phyloP scores from a whole-genome alignment of 2,329 filamentous ascomycete species.

The Colletotrichum filicis region DNA sequence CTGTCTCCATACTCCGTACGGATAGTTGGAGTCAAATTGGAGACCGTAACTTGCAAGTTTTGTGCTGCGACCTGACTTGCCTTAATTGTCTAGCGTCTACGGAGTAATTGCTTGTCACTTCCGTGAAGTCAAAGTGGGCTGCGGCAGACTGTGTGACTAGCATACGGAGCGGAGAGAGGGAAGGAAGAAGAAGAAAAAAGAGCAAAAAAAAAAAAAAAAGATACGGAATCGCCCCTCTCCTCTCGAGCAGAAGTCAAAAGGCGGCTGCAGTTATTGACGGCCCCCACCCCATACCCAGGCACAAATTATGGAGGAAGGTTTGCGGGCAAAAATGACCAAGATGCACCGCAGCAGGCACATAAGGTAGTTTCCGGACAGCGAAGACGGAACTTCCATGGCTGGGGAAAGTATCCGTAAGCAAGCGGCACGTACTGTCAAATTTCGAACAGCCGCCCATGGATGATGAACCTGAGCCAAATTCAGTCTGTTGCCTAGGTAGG shows the following conservation, averaged over 20 bases:
- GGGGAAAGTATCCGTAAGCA: not conserved
- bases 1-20: not conserved
- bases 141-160: not conserved
- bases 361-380: not conserved
- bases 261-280: not conserved
- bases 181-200: not conserved
- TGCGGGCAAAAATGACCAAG: not conserved
- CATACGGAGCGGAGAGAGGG: not conserved
- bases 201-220: not conserved
- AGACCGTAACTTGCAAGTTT: not conserved
- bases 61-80: slow-evolving; percentile 10
- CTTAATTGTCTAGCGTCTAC: slow-evolving; percentile 11
- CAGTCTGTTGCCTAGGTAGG: no score
- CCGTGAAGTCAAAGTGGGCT: not conserved
- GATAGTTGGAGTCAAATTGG: not conserved
- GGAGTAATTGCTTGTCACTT: not conserved
- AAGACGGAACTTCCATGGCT: not conserved
- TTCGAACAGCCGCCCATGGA: not conserved
- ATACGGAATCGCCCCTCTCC: not conserved
- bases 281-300: slow-evolving; percentile 4
- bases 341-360: not conserved
- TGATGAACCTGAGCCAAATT: not conserved
- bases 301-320: not conserved
- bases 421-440: not conserved
- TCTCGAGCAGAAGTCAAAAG: slow-evolving; percentile 12